These are phyloP conservation scores for Blastobotrys elegans DNA, from an alignment of 1,139 yeast species.

Conservation along the genomic window DNA sequence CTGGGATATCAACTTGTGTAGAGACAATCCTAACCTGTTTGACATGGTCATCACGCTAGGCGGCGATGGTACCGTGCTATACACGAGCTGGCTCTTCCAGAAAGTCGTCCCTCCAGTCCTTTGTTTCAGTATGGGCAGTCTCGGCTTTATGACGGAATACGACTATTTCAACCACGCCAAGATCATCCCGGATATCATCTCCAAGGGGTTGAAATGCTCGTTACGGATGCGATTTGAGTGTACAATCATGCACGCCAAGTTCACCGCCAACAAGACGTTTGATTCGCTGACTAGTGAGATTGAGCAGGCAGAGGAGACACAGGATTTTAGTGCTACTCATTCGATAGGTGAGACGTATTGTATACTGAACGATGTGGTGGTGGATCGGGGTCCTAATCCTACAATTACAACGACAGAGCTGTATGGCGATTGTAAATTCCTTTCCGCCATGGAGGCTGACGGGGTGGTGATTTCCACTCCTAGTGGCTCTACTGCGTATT, in stretches of 20 bases:
- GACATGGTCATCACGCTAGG: constrained; percentile 63
- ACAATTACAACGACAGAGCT: constrained; percentile 73
- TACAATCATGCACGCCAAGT: constrained; percentile 48
- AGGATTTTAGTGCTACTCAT: constrained; percentile 30
- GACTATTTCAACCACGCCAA: constrained; percentile 51
- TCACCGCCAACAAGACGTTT: constrained; percentile 22
- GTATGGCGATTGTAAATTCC: constrained; percentile 65
- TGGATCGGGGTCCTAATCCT: constrained; percentile 83
- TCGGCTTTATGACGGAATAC: constrained; percentile 80
- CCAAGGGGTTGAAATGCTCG: constrained; percentile 60
- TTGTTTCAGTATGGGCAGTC: constrained; percentile 74
- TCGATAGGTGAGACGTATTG: constrained; percentile 39
- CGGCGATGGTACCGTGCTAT: constrained; percentile 87
- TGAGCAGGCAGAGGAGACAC: constrained; percentile 28
- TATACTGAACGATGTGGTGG: constrained; percentile 78
- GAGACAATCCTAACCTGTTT: constrained; percentile 42
- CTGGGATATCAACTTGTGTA: constrained; percentile 55
- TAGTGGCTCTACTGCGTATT: constrained; percentile 88
- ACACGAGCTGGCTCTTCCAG: constrained; percentile 57
- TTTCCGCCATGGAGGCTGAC: constrained; percentile 85
- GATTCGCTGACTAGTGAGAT: constrained; percentile 34
- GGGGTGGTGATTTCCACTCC: constrained; percentile 84
- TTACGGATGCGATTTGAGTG: constrained; percentile 77
- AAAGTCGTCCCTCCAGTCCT: constrained; percentile 76
- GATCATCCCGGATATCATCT: constrained; percentile 52